Evolutionary conservation across 768 basidiomycete species (phyloP).

Genomic region (Boletus subcaerulescens): DNA sequence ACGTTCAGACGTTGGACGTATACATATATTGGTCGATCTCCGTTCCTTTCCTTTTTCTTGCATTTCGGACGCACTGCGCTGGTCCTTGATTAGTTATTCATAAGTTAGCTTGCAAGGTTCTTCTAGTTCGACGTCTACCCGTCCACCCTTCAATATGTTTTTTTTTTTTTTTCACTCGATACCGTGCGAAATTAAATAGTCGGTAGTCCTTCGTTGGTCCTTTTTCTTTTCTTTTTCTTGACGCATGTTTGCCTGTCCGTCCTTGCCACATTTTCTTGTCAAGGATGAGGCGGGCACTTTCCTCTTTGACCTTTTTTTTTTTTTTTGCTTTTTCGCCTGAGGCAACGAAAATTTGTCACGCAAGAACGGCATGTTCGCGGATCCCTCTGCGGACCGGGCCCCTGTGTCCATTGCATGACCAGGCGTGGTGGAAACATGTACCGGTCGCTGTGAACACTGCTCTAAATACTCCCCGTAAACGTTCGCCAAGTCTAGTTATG

Average conservation of each 20-base stretch:
- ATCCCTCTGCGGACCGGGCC: background rate
- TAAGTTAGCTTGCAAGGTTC: conserved; percentile 17
- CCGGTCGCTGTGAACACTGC: no score
- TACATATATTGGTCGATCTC: conserved; percentile 1
- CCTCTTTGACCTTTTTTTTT: no score
- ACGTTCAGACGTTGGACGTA: background rate
- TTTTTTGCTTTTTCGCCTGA: conserved; percentile 8
- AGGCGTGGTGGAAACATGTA: conserved; percentile 12
- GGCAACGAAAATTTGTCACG: conserved; percentile 30
- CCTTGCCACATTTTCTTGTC: conserved; percentile 14
- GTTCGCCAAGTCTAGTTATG: background rate
- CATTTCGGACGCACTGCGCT: background rate
- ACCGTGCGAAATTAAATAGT: no score
- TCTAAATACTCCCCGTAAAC: background rate
- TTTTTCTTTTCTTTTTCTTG: background rate
- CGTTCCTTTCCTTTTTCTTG: background rate
- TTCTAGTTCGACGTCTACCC: background rate
- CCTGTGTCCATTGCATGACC: background rate
- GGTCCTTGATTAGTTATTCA: conserved; percentile 23
- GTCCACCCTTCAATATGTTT: background rate
- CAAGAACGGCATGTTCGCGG: conserved; percentile 14
- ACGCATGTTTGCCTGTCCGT: conserved; percentile 19
- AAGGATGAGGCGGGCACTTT: conserved; percentile 19
- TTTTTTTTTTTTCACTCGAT: no score
- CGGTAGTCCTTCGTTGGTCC: background rate